Evolutionary conservation across 2,329 filamentous ascomycete species (phyloP).

Genomic region (Exophiala spinifera): DNA sequence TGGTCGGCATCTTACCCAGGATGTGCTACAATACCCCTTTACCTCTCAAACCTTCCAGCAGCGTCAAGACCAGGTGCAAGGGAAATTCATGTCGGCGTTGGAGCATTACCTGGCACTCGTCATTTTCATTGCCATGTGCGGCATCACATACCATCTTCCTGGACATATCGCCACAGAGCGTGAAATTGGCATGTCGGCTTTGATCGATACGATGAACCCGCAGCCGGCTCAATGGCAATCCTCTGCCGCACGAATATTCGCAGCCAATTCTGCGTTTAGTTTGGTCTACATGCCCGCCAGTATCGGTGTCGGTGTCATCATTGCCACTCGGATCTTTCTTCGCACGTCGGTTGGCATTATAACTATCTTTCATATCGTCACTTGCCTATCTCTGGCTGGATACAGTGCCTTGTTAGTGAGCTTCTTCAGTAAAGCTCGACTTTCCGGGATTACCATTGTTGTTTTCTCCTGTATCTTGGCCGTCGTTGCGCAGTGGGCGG

Average conservation of each 20-base stretch:
- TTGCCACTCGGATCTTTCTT: constrained; percentile 56
- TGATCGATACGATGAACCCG: constrained; percentile 88
- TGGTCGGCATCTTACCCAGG: constrained; percentile 40
- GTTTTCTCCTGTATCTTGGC: constrained; percentile 71
- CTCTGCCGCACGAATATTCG: constrained; percentile 70
- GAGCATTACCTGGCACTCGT: constrained; percentile 72
- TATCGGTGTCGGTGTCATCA: constrained; percentile 65
- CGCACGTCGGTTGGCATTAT: constrained; percentile 62
- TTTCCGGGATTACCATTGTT: constrained; percentile 76
- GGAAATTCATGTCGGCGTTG: constrained; percentile 67
- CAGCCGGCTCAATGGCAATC: constrained; percentile 69
- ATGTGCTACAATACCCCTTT: constrained; percentile 65
- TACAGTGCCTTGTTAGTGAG: constrained; percentile 75
- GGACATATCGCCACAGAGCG: constrained; percentile 81
- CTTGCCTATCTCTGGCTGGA: constrained; percentile 72
- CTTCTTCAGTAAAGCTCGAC: constrained; percentile 80
- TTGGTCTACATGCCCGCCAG: constrained; percentile 74
- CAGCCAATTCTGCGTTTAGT: constrained; percentile 75
- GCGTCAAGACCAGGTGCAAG: constrained; percentile 62
- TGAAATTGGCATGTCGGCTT: constrained; percentile 78
- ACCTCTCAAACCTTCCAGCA: constrained; percentile 68
- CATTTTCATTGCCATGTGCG: constrained; percentile 74
- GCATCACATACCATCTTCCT: constrained; percentile 79
- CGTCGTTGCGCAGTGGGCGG: constrained; percentile 74
- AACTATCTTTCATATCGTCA: constrained; percentile 68